Evolutionary conservation across 129 eudicot genomes (phyloP), one percentile per base, ranked within the genome.

Genomic region (Artemisia argyi): DNA sequence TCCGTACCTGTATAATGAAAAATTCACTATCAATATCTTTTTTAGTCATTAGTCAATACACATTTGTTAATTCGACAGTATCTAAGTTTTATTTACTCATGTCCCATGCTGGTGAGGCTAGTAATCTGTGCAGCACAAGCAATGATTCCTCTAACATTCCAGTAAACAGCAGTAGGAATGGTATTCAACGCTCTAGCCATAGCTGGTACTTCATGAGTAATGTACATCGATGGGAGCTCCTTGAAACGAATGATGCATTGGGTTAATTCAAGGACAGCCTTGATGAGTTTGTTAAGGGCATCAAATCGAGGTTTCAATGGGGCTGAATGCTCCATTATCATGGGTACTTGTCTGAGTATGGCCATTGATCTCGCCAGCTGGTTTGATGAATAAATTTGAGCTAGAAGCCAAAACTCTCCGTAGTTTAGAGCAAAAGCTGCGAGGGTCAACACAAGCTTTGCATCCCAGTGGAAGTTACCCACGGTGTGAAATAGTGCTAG

Each of bases 391-490:
- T 74, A 87, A 57, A 88, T 83, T 42, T 93, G 92, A 50, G 88
- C 92, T 30, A 93, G 82, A 20, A 93, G 95, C 96, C 98, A 89
- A 69, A 90, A 95, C 62, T 95, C 99, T 11, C 99, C 97, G 26
- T 88, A 90, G 74, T 72, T 75, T 55, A 86, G 65, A 14, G 99
- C 87, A 78, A 95, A 90, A 39, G 99, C 99, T 11, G 99, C 84
- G 9, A 95, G 78, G 55, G 88, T 57, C 22, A 95, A 75, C 28
- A 81, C 96, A 56, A 84, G 85, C 74, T 95, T 95, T 1, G 99
- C 96, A 4, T 88, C 97, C 99, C 99, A 95, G 26, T 94, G 81
- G 76, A 71, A 95, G 81, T 62, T 77, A 7, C 86, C 55, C n/a
- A 93, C 79, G 17, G 79, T 44, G 48, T 77, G 80, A 28, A 93